These are phyloP conservation scores for Aspergillus sp. DNA, from an alignment of 2,329 filamentous ascomycete genomes.

Conservation along the genomic window DNA sequence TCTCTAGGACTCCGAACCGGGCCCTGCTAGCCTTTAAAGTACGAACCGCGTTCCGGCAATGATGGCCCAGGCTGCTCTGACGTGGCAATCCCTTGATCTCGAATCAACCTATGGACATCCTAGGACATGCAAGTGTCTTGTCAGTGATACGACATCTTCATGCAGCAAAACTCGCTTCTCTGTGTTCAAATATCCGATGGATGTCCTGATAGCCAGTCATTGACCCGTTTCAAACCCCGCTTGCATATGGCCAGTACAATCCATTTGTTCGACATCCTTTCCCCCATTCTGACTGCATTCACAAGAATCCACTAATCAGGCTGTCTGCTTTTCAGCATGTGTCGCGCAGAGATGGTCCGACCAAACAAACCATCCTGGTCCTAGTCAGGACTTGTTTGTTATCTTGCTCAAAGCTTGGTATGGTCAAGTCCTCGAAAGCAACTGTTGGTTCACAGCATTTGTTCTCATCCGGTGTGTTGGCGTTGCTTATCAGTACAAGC, in stretches of 20 bases:
- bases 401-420: slow-evolving; percentile 13
- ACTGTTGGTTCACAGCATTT: slow-evolving; percentile 11
- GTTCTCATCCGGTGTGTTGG: not conserved
- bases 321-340: not conserved
- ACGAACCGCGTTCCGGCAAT: slow-evolving; percentile 15
- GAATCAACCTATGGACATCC: slow-evolving; percentile 13
- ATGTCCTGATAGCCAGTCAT: not conserved
- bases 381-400: slow-evolving; percentile 12
- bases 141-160: slow-evolving; percentile 14
- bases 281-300: not conserved
- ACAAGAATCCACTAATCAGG: not conserved
- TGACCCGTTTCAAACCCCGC: not conserved
- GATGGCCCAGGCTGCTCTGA: slow-evolving; percentile 28
- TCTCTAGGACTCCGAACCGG: slow-evolving; percentile 4
- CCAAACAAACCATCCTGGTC: not conserved
- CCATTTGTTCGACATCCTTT: slow-evolving; percentile 1
- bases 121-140: slow-evolving; percentile 15
- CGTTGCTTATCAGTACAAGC: not conserved
- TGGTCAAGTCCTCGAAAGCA: not conserved
- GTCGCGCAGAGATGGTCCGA: not conserved
- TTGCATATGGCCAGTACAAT: slow-evolving; percentile 1
- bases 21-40: slow-evolving; percentile 12
- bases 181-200: slow-evolving; percentile 10
- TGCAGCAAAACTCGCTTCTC: slow-evolving; percentile 10
- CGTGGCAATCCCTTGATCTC: slow-evolving; percentile 33